Evolutionary conservation across 2,329 filamentous ascomycete genomes (phyloP).

Genomic region (Kalmusia sp.): DNA sequence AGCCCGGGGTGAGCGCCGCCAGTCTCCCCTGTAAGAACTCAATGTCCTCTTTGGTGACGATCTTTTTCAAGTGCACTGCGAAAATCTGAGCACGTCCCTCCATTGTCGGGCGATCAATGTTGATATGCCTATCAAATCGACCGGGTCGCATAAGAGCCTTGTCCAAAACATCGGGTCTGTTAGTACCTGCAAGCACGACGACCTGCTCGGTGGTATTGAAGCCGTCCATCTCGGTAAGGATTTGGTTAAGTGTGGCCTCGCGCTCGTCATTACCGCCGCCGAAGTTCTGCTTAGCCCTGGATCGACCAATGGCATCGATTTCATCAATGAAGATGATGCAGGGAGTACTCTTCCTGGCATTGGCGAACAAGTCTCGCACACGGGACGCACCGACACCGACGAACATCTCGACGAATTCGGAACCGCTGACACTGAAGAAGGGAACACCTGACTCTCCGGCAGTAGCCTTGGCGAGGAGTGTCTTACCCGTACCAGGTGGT

Average conservation of each 20-base stretch:
- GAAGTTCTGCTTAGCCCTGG: constrained; percentile 81
- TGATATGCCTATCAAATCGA: constrained; percentile 95
- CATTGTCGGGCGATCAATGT: constrained; percentile 95
- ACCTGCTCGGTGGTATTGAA: constrained; percentile 98
- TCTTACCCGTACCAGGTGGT: constrained; percentile 99
- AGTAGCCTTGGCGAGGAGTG: constrained; percentile 93
- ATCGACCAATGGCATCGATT: constrained; percentile 96
- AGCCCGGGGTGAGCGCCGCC: constrained; percentile 91
- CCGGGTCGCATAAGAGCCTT: constrained; percentile 96
- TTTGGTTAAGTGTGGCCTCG: constrained; percentile 96
- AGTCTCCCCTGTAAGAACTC: constrained; percentile 88
- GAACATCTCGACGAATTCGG: constrained; percentile 99
- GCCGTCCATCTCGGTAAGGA: constrained; percentile 98
- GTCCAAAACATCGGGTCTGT: constrained; percentile 92
- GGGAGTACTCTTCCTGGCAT: constrained; percentile 91
- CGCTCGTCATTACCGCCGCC: constrained; percentile 96
- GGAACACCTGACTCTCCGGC: constrained; percentile 96
- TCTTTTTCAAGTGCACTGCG: constrained; percentile 90
- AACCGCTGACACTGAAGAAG: constrained; percentile 98
- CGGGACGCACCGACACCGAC: constrained; percentile 96
- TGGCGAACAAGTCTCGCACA: constrained; percentile 93
- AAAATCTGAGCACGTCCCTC: constrained; percentile 96
- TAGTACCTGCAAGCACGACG: constrained; percentile 95
- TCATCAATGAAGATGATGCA: constrained; percentile 99
- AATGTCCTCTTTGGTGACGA: constrained; percentile 88